Conservation (phyloP, 352 stramenopile genomes). For the Phytophthora multivora region DNA sequence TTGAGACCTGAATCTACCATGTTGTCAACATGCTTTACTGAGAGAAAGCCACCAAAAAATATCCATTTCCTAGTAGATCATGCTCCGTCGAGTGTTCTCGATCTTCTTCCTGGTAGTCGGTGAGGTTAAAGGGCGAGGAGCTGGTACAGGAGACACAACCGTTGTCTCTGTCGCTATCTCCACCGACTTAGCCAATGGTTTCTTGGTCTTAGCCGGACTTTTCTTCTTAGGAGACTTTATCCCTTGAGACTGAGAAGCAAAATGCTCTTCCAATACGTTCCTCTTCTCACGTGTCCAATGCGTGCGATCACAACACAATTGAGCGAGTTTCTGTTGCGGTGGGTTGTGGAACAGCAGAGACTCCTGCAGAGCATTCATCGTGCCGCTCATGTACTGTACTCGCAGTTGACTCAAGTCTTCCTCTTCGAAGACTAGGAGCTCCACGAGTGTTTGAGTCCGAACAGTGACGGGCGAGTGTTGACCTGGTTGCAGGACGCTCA, state of each 20-base stretch:
- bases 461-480: constrained; percentile 69
- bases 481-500: constrained; percentile 70
- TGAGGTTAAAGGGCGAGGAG: constrained; percentile 17
- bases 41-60: constrained; percentile 52
- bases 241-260: constrained; percentile 23
- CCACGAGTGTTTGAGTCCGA: constrained; percentile 63
- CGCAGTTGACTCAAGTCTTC: constrained; percentile 55
- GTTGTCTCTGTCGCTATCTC: background rate
- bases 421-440: constrained; percentile 64
- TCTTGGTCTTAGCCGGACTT: constrained; percentile 11
- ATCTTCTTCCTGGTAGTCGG: background rate
- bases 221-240: constrained; percentile 9
- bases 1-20: constrained; percentile 78
- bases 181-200: background rate
- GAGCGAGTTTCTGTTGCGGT: constrained; percentile 72
- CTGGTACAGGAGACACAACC: background rate
- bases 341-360: constrained; percentile 84
- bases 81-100: constrained; percentile 14
- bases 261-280: constrained; percentile 56
- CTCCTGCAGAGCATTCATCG: constrained; percentile 79
- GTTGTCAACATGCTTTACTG: constrained; percentile 68
- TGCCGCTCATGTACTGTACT: constrained; percentile 73
- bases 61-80: constrained; percentile 9
- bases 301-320: constrained; percentile 56
- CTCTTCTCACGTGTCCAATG: constrained; percentile 59